These are phyloP conservation scores for Colletotrichum sp. DNA, from an alignment of 2,329 filamentous ascomycete genomes.

Conservation along the genomic window DNA sequence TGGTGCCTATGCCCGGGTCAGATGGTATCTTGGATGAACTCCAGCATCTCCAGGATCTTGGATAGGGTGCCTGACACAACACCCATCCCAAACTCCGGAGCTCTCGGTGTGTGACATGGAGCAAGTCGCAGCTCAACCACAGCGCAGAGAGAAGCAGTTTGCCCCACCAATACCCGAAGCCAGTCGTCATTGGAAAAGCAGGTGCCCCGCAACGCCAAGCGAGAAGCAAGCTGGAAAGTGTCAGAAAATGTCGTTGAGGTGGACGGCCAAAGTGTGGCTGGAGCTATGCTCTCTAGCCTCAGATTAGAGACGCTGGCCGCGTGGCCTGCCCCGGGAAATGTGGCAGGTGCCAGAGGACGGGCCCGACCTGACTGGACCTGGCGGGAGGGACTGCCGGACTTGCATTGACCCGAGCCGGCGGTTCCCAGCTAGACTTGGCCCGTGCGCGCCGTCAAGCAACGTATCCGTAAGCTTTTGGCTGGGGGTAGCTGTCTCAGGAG, in stretches of 20 bases:
- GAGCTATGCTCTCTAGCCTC: background rate
- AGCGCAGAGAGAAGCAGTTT: background rate
- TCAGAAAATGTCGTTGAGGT: background rate
- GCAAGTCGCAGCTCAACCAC: background rate
- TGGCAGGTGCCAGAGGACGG: background rate
- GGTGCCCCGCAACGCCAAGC: background rate
- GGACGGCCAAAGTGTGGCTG: background rate
- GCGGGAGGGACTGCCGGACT: background rate
- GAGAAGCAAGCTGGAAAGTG: background rate
- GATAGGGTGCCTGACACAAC: background rate
- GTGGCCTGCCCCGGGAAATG: background rate
- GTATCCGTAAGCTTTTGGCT: constrained; percentile 36
- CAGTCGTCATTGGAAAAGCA: background rate
- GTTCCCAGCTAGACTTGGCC: background rate
- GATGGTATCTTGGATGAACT: background rate
- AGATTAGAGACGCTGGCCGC: background rate
- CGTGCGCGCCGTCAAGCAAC: constrained; percentile 33
- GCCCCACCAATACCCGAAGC: constrained; percentile 5
- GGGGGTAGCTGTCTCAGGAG: constrained; percentile 28
- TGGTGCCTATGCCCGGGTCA: background rate
- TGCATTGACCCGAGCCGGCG: constrained; percentile 3
- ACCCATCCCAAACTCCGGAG: background rate
- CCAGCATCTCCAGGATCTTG: background rate
- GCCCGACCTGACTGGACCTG: background rate
- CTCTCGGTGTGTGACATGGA: background rate